Evolutionary conservation across 192 early-diverging fungal genomes (phyloP), one percentile per base, ranked within the genome.

Genomic region (Chytriomyces sp.): DNA sequence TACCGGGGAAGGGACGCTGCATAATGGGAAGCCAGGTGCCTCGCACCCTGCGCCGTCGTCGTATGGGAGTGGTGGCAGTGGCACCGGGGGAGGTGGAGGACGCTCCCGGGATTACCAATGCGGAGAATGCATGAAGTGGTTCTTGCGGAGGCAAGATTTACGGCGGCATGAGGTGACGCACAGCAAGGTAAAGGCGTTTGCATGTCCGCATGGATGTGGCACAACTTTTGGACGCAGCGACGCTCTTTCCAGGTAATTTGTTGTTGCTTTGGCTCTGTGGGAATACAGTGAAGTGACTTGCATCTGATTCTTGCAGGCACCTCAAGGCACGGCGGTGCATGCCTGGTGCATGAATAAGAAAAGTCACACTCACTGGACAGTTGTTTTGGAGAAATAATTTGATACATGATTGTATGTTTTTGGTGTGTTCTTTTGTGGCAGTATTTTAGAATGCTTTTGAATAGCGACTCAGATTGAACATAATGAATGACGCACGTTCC

Each of bases 131-230:
- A 54, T 19, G n/a, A 70, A 70, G 32, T 70, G 68, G 68, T 70
- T 70, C 38, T 41, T 70, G 26, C 22, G 68, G 56, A 28, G 68
- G 22, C 44, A 49, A 49, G 44, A 49, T 49, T 10, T 19, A 28
- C 19, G 68, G 55, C n/a, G 68, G 37, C 68, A 70, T 59, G 68
- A 70, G 32, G 68, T 70, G 10, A 70, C 68, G 33, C 68, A 70
- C 36, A 59, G 56, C 22, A 70, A 70, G 33, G 56, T 70, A 8
- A 70, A 70, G 39, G 68, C 68, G 8, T 70, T 70, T 59, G 31
- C 34, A 31, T 70, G 68, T 59, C 68, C 68, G 36, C 31, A 59
- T 17, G 68, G 68, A 28, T 70, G 68, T 59, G 68, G 68, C 5
- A 70, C 68, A 4, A 59, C 68, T 12, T 70, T 70, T 59, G 68